Percentiles rank a stretch among this genome's conserved stretches.
Conservation (phyloP, 2,329 filamentous ascomycete species). For the Emergomyces africanus region DNA sequence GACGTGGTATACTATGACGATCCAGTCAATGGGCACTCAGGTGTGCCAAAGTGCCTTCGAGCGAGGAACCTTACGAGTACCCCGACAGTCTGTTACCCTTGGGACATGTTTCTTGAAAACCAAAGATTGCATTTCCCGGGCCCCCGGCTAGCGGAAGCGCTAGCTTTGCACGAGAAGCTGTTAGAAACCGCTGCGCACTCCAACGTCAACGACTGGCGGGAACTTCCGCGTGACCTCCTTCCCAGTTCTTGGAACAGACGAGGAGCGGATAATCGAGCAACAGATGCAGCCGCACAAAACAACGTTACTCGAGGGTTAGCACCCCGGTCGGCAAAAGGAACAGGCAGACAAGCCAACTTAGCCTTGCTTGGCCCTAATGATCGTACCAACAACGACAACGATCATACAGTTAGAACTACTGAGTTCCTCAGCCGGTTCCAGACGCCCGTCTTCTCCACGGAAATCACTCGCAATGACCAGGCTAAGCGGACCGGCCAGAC, state of each 20-base stretch:
- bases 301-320: neutral
- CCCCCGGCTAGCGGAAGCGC: slow-evolving; percentile 6
- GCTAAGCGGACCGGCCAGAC: neutral
- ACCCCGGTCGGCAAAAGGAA: neutral
- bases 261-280: neutral
- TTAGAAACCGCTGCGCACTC: slow-evolving; percentile 7
- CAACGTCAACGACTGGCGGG: slow-evolving; percentile 11
- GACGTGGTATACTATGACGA: slow-evolving; percentile 9
- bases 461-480: neutral
- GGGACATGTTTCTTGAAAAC: slow-evolving; percentile 13
- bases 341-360: neutral
- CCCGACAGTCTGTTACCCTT: slow-evolving; percentile 6
- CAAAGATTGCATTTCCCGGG: slow-evolving; percentile 7
- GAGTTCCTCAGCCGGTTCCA: neutral
- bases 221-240: slow-evolving; percentile 10
- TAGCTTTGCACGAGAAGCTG: slow-evolving; percentile 12
- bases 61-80: slow-evolving; percentile 8
- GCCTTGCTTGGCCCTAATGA: neutral
- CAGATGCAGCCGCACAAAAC: neutral
- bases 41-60: slow-evolving; percentile 8
- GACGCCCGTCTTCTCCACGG: neutral
- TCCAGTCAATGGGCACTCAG: neutral
- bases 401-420: neutral
- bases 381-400: neutral
- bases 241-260: slow-evolving; percentile 10